These are phyloP conservation scores for Myxozyma lipomycoides DNA, from an alignment of 805 yeast species.

Conservation along the genomic window DNA sequence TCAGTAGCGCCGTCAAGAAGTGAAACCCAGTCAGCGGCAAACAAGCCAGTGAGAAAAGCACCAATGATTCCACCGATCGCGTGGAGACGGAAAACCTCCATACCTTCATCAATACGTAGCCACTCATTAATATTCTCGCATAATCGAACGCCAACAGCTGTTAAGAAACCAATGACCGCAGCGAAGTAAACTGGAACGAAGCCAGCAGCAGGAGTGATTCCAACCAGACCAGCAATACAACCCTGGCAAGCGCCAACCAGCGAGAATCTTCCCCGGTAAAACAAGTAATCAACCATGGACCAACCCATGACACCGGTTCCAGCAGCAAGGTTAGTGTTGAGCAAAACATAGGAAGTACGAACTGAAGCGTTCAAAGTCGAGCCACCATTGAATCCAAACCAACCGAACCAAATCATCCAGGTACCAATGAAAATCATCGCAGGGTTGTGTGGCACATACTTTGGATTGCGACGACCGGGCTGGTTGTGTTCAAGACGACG, in stretches of 20 bases:
- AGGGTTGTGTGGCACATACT: conserved; percentile 69
- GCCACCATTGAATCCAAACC: conserved; percentile 99
- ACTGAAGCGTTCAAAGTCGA: conserved; percentile 89
- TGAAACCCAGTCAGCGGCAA: conserved; percentile 81
- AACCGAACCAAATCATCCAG: conserved; percentile 92
- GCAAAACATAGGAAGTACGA: conserved; percentile 90
- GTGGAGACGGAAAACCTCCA: conserved; percentile 87
- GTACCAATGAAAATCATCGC: conserved; percentile 88
- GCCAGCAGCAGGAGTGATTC: conserved; percentile 96
- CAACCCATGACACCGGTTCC: conserved; percentile 88
- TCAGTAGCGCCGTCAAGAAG: conserved; percentile 54
- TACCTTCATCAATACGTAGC: conserved; percentile 82
- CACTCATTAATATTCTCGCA: conserved; percentile 63
- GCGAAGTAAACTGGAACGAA: conserved; percentile 88
- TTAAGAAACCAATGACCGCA: conserved; percentile 71
- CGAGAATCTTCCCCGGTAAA: conserved; percentile 80
- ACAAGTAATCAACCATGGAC: conserved; percentile 73
- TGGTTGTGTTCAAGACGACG: conserved; percentile 64
- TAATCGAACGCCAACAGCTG: conserved; percentile 81
- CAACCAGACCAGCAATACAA: conserved; percentile 92
- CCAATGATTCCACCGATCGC: conserved; percentile 87
- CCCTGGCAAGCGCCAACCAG: conserved; percentile 92
- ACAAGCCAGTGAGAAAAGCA: conserved; percentile 77
- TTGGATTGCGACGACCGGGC: conserved; percentile 49
- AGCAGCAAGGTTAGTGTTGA: conserved; percentile 91